Evolutionary conservation across 768 basidiomycete species (phyloP), one percentile per base, ranked within the genome.

Genomic region (Hypsizygus marmoreus): DNA sequence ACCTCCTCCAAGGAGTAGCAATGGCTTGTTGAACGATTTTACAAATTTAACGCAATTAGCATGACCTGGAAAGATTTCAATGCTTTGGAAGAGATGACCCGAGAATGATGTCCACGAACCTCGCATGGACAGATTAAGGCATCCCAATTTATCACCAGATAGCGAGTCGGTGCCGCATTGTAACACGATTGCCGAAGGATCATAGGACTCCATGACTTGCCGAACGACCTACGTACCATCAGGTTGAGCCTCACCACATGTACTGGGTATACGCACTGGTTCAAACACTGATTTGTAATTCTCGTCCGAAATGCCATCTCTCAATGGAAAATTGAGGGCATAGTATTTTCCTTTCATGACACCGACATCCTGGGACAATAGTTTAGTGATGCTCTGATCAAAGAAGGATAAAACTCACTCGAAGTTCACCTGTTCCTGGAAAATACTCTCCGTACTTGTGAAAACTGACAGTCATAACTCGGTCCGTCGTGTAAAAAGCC

Each of bases 361-460:
- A 3, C 94, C 95, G 32, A 88, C 83, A 60, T 98, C 95, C 91
- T 93, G 58, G 38, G 40, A 41, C 40, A 49, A 47, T 53, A 40
- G 47, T 53, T 42, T 25, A 40, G 23, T 39, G 40, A 47, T 13
- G 9, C 10, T 25, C 7, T n/a, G 25, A 24, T 20, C 35, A 24
- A 42, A 33, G 41, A 35, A 45, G 23, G 36, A 46, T 41, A 14
- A 22, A 24, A 62, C 83, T 55, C 60, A 91, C 91, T 55, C 95
- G 79, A 30, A 97, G 74, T 66, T 97, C 95, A n/a, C 97, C 97
- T 5, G 97, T 99, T 31, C 97, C 97, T 20, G 97, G 97, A 67
- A 99, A 99, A 67, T 89, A 99, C 67, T 99, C 97, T 25, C 97
- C 97, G 54, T 97, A 99, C 67, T 98, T 97, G 65, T 99, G 97